Conservation (phyloP, 768 basidiomycete species). For the Podaxis pistillaris region DNA sequence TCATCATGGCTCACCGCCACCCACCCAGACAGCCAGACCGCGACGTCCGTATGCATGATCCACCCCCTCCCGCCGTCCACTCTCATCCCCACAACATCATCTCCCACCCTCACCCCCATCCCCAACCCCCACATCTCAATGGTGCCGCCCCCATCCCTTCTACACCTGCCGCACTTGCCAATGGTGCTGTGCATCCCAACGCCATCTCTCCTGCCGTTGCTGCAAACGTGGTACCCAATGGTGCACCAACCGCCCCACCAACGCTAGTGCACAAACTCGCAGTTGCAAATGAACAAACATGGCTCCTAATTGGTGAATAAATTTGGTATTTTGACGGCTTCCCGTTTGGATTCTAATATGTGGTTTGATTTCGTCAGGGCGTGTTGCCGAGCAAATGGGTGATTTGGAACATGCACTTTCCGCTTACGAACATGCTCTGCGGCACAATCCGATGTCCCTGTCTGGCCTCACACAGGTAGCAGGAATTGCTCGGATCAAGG, state of each 20-base stretch:
- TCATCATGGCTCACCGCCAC: slow-evolving; percentile 21
- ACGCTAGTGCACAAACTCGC: slow-evolving; percentile 75
- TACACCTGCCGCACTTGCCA: slow-evolving; percentile 41
- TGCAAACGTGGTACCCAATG: slow-evolving; percentile 31
- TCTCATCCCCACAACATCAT: slow-evolving; percentile 30
- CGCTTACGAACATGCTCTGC: slow-evolving; percentile 93
- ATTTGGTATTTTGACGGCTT: slow-evolving; percentile 13
- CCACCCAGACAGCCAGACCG: slow-evolving; percentile 35
- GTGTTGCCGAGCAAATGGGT: slow-evolving; percentile 93
- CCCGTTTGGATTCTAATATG: slow-evolving; percentile 13
- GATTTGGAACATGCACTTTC: slow-evolving; percentile 90
- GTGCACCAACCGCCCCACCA: slow-evolving; percentile 30
- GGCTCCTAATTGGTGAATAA: slow-evolving; percentile 83
- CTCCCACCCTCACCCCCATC: slow-evolving; percentile 32
- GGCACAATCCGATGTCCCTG: slow-evolving; percentile 91
- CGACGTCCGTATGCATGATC: slow-evolving; percentile 65
- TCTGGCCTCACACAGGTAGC: slow-evolving; percentile 92
- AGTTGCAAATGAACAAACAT: slow-evolving; percentile 89
- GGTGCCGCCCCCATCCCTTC: slow-evolving; percentile 44
- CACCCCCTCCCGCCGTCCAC: slow-evolving; percentile 33
- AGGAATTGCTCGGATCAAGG: slow-evolving; percentile 94
- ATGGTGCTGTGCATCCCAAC: slow-evolving; percentile 39
- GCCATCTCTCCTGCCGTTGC: slow-evolving; percentile 48
- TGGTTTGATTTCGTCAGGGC: slow-evolving; percentile 51
- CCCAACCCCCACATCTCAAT: slow-evolving; percentile 52